Conservation (phyloP, 805 yeast genomes). For the Nakazawaea ernobii region DNA sequence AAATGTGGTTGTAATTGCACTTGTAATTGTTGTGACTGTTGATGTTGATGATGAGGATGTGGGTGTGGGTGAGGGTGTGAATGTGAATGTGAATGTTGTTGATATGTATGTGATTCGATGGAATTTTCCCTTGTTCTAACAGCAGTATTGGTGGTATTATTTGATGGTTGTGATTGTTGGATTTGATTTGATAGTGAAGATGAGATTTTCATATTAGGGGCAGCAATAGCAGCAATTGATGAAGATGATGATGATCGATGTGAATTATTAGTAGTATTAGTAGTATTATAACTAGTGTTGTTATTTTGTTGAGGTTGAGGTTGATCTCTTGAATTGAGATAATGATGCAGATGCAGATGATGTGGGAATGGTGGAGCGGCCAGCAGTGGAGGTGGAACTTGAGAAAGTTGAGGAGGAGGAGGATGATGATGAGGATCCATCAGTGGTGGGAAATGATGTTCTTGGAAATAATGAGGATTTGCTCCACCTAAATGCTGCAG, state of each 20-base stretch:
- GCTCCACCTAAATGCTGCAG: constrained; percentile 11
- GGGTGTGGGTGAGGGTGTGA: background rate
- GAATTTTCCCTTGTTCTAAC: background rate
- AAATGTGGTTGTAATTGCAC: constrained; percentile 12
- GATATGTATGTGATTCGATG: background rate
- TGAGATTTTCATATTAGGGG: too few species aligned
- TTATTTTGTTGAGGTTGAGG: background rate
- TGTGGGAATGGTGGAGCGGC: constrained; percentile 8
- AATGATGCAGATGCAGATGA: background rate
- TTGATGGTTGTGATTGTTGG: too few species aligned
- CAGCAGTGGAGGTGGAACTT: background rate
- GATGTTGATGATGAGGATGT: constrained; percentile 2
- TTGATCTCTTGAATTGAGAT: background rate
- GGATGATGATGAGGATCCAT: constrained; percentile 14
- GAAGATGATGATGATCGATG: too few species aligned
- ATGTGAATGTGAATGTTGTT: constrained; percentile 3
- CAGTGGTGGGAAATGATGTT: constrained; percentile 7
- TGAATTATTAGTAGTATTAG: too few species aligned
- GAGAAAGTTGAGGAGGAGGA: constrained; percentile 13
- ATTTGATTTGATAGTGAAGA: too few species aligned
- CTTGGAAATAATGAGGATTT: constrained; percentile 15
- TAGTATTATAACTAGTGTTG: too few species aligned
- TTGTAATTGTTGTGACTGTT: background rate
- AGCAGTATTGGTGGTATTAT: background rate
- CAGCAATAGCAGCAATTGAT: too few species aligned